Percentiles rank a stretch among this genome's conserved stretches.
These are phyloP conservation scores for Cercospora sojina DNA, from an alignment of 2,329 filamentous ascomycete species.

Conservation along the genomic window DNA sequence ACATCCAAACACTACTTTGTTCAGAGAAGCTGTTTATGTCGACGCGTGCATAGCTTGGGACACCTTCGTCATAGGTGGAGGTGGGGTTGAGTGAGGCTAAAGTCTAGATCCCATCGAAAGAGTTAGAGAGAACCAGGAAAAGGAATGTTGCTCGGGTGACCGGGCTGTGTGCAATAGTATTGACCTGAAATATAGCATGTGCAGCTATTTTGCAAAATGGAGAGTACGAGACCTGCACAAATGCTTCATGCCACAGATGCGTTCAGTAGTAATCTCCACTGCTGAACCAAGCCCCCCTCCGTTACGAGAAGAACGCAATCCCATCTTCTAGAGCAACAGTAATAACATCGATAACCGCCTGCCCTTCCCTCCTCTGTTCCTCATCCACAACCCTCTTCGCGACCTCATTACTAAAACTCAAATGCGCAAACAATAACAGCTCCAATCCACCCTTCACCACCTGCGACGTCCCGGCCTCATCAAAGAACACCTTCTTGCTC, in stretches of 20 bases:
- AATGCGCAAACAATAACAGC: constrained; percentile 10
- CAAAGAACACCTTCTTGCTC: constrained; percentile 10
- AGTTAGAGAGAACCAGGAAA: background rate
- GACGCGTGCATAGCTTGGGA: constrained; percentile 7
- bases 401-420: constrained; percentile 14
- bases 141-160: constrained; percentile 7
- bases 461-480: background rate
- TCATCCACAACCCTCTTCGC: background rate
- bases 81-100: constrained; percentile 2
- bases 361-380: background rate
- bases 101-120: constrained; percentile 1
- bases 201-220: background rate
- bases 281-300: too few relatives aligned
- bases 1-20: background rate
- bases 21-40: background rate
- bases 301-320: constrained; percentile 1
- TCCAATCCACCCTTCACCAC: constrained; percentile 10
- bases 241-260: background rate
- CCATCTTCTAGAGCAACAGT: constrained; percentile 12
- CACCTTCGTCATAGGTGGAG: constrained; percentile 10
- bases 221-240: background rate
- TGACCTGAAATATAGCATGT: background rate
- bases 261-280: too few relatives aligned
- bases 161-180: background rate
- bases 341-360: constrained; percentile 14